These are phyloP conservation scores for Ophiostoma piceae DNA, from an alignment of 2,329 filamentous ascomycete species.

Conservation along the genomic window DNA sequence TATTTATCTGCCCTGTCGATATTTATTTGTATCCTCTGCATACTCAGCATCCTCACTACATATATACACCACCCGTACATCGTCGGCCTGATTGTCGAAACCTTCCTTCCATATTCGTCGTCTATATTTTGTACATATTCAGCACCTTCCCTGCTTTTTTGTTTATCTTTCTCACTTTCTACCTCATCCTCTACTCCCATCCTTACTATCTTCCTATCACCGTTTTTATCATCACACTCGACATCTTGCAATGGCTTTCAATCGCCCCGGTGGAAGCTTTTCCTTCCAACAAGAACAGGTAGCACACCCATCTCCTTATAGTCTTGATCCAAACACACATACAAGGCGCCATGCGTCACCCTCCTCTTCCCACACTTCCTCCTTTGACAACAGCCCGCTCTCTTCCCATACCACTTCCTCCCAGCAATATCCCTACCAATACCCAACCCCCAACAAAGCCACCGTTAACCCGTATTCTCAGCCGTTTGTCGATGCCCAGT, in stretches of 20 bases:
- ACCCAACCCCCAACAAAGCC: constrained; percentile 10
- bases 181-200: neutral
- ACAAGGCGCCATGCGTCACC: neutral
- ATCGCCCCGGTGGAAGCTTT: constrained; percentile 28
- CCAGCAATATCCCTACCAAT: neutral
- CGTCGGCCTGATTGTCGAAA: neutral
- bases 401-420: neutral
- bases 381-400: neutral
- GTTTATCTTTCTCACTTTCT: neutral
- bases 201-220: neutral
- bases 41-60: no score
- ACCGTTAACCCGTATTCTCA: constrained; percentile 30
- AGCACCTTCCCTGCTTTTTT: neutral
- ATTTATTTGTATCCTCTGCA: no score
- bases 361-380: neutral
- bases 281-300: constrained; percentile 36
- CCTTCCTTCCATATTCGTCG: neutral
- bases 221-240: neutral
- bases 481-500: constrained; percentile 47
- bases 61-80: neutral
- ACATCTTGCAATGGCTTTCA: constrained; percentile 32
- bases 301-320: constrained; percentile 23
- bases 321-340: neutral
- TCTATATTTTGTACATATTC: neutral
- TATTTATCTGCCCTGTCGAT: neutral